Base-by-base conservation (phyloP, 2,329 filamentous ascomycete species). In the Lanzia echinophila region DNA sequence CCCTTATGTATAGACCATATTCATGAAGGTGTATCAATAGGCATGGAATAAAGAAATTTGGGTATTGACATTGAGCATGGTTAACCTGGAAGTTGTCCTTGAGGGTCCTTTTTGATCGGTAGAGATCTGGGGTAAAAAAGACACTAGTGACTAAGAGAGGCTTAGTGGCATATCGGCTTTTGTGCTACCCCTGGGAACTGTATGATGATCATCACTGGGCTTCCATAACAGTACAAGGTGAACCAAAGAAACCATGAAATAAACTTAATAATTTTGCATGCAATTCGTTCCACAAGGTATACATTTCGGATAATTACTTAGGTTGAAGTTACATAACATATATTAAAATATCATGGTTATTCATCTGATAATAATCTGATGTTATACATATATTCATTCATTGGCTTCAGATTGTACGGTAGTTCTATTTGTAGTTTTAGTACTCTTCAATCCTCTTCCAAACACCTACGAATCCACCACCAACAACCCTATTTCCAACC, bases 391-490 rank as follows among this genome's bases (percentile, higher is more conserved):
- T 36, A 8, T n/a, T n/a, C n/a, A 28, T 28, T 28, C 24, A 28
- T 4, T 28, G 4, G 8, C 4, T 28, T 8, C 24, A 4, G 24
- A 28, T 28, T n/a, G n/a, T n/a, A n/a, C n/a, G n/a, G n/a, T n/a
- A n/a, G n/a, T n/a, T 28, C 24, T 28, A 8, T 4, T 28, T 28
- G 24, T 28, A 28, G 8, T 28, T 28, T n/a, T 43, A 28, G 42
- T 20, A 49, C 51, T 13, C 17, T 6, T 55, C 50, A 22, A 61
- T 62, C 34, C 56, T 61, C 17, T 57, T 59, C 61, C 63, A 79
- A 32, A 79, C 61, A 2, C 72, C 77, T 47, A 79, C 66, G 58
- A 80, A 79, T 2, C 76, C 77, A 42, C 77, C 77, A 12, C 75
- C 77, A 7, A 70, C 64, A 39, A 75, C 70, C 47, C 69, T 67